Percentiles rank a stretch among this genome's conserved stretches.
Conservation (phyloP, 306 rosid genomes). For the Cucumis hystrix region DNA sequence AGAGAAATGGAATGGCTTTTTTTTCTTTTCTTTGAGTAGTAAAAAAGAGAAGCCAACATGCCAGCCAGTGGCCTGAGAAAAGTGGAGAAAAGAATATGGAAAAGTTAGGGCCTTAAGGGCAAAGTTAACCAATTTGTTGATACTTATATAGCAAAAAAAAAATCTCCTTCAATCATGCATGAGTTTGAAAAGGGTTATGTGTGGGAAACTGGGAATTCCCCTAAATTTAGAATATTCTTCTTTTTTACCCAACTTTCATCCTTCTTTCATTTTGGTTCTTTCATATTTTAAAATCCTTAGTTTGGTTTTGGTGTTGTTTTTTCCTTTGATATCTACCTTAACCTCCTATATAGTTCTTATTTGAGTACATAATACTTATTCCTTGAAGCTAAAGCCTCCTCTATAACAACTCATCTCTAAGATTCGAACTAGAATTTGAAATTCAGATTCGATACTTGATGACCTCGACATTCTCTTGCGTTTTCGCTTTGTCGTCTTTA, state of each 20-base stretch:
- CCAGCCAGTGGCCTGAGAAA: conserved; percentile 33
- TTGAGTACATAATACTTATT: no score
- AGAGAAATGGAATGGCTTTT: no score
- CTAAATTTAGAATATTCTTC: neutral
- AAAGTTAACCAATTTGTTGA: conserved; percentile 34
- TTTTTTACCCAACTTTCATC: neutral
- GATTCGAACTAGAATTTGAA: no score
- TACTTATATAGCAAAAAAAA: conserved; percentile 30
- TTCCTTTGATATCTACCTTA: neutral
- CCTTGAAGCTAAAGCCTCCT: no score
- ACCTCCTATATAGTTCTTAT: no score
- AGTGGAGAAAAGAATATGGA: conserved; percentile 35
- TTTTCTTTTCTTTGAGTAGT: neutral
- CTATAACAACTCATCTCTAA: no score
- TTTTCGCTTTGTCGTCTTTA: no score
- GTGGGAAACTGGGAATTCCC: neutral
- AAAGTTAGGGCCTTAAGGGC: conserved; percentile 21
- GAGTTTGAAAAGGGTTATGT: neutral
- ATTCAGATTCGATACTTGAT: no score
- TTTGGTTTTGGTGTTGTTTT: no score
- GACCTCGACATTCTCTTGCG: no score
- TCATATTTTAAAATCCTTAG: no score
- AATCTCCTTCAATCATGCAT: conserved; percentile 54
- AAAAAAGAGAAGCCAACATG: conserved; percentile 34
- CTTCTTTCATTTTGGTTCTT: neutral